Base-by-base conservation (phyloP, 306 rosid species). In the Vicia villosa region DNA sequence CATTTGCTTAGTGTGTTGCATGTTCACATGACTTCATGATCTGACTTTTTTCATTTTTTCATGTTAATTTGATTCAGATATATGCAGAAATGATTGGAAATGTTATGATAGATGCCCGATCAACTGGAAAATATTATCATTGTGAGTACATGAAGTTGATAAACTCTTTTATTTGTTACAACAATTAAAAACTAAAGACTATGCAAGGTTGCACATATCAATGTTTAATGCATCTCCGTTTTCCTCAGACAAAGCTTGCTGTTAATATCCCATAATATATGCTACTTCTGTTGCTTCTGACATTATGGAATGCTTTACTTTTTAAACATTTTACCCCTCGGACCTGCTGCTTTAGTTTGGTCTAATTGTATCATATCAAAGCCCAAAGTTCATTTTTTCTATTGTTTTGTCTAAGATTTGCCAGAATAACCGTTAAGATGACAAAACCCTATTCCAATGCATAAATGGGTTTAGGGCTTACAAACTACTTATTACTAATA, bases 71-170 rank as follows among this genome's bases (percentile, higher is more conserved):
- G 57, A 61, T 79, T 77, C 91, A 94, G 99, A 91, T 94, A 81
- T 94, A 94, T 64, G 79, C 99, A n/a, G 99, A 94, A 87, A 91
- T 91, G 99, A 94, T 94, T 77, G 99, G 99, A 74, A 94, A 94
- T 84, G 96, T 94, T 79, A 94, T 94, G 97, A 78, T 84, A 21
- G 99, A 94, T 87, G 99, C 99, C 20, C 89, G 96, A 52, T 94
- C 99, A 73, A 94, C 97, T 16, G 99, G 99, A 83, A 94, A 94
- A 83, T 91, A 94, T 82, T 94, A 94, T 77, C 99, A 94, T 64
- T 94, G 97, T 94, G 79, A 83, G 96, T 86, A 75, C 63, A 54
- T 34, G 14, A 77, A 66, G 8, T 11, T 40, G 69, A 51, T 21
- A 66, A 54, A 43, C 42, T 67, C 40, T 22, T 74, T 59, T 17